Evolutionary conservation across 2,329 filamentous ascomycete genomes (phyloP).

Genomic region (Alternaria ethzedia): DNA sequence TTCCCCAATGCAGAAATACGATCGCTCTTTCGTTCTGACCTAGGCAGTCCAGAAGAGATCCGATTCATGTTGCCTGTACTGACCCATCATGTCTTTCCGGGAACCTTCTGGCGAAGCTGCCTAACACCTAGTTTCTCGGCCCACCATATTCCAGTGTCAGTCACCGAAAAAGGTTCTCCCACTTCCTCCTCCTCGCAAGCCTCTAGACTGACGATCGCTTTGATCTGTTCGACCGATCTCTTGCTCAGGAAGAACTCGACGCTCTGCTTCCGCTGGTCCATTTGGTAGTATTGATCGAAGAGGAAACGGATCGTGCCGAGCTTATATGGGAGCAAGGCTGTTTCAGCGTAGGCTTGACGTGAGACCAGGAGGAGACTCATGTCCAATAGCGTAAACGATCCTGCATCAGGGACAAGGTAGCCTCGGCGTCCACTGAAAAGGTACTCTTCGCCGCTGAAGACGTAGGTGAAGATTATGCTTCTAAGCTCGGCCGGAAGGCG

Average conservation of each 20-base stretch:
- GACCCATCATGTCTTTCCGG: neutral
- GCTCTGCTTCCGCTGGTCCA: too few relatives aligned
- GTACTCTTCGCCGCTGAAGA: neutral
- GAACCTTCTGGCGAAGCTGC: accelerated
- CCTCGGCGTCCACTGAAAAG: accelerated
- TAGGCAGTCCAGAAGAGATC: neutral
- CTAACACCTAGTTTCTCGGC: neutral
- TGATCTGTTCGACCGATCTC: neutral
- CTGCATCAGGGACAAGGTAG: too few relatives aligned
- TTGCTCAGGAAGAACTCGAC: accelerated
- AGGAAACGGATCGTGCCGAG: neutral
- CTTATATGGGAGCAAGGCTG: neutral
- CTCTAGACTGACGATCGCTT: neutral
- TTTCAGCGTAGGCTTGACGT: neutral
- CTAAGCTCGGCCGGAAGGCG: neutral
- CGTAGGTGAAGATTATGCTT: neutral
- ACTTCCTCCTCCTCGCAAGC: too few relatives aligned
- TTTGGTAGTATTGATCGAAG: neutral
- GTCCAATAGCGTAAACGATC: accelerated
- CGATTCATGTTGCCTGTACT: neutral
- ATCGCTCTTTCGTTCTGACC: neutral
- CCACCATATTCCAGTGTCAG: neutral
- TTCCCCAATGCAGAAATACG: neutral
- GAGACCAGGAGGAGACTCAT: neutral
- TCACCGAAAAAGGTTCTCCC: too few relatives aligned